Base-by-base conservation (phyloP, 192 early-diverging fungal species). In the Podochytrium sp. region DNA sequence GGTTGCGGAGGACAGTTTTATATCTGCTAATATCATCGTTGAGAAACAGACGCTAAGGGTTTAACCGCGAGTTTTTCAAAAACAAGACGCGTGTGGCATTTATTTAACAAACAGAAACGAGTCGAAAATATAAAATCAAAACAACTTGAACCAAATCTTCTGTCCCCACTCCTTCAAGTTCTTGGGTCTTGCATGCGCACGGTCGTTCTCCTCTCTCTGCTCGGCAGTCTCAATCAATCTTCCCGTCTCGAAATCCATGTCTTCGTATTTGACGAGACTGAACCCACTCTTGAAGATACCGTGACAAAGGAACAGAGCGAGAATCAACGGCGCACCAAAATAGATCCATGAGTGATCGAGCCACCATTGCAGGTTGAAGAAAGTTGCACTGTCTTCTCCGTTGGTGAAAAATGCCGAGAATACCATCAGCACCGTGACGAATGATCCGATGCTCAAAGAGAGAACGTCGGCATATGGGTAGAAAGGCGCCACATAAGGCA, bases 241-340 rank as follows among this genome's bases (percentile, higher is more conserved):
- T 40, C 53, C 59, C 7, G 66, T 70, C 25, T 61, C 75, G 33
- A 76, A 70, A 57, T 71, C 69, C 69, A 71, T 71, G 25, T 71
- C 61, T 25, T 65, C 74, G 53, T 53, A 57, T 16, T 30, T 27
- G 10, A 75, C 64, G 29, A 69, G 33, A 29, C 32, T 49, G 42
- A 63, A 39, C 41, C 55, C 60, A 16, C 5, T 14, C 23, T 32
- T 32, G 35, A 69, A 62, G 5, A 29, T 3, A 1, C 56, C 69
- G 42, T 70, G 41, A 14, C 65, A 39, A 43, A 76, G 1, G 56
- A 33, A 76, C 0, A 51, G 29, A 16, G 71, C 3, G 32, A 76
- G 16, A 3, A 50, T 27, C 27, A 70, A 4, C 0, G 75, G 75
- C 16, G 71, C 33, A 18, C 75, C 75, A 57, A 52, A 25, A 67